These are phyloP conservation scores for Bryoglossum gracile DNA, from an alignment of 495 filamentous ascomycete genomes.

Conservation along the genomic window DNA sequence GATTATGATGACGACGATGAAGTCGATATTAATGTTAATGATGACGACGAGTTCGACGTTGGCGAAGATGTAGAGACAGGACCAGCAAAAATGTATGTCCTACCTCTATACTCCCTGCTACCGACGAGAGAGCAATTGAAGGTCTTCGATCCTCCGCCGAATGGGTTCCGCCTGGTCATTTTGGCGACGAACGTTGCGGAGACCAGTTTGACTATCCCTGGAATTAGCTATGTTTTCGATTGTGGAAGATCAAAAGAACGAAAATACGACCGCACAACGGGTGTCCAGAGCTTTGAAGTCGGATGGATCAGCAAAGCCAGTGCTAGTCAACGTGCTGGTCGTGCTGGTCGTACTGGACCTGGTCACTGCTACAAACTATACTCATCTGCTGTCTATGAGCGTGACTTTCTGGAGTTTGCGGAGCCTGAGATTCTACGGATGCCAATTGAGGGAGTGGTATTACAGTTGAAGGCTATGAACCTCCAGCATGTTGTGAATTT, in stretches of 20 bases:
- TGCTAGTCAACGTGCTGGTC: conserved; percentile 85
- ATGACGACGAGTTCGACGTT: conserved; percentile 55
- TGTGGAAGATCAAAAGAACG: conserved; percentile 88
- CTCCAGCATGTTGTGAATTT: conserved; percentile 88
- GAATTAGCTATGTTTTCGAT: conserved; percentile 94
- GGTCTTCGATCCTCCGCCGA: conserved; percentile 86
- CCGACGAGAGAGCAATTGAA: conserved; percentile 86
- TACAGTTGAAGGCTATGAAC: conserved; percentile 94
- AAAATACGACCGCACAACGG: conserved; percentile 72
- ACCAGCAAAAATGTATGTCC: conserved; percentile 61
- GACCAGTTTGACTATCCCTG: conserved; percentile 93
- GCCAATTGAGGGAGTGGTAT: conserved; percentile 84
- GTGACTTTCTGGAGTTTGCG: conserved; percentile 78
- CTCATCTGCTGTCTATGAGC: conserved; percentile 88
- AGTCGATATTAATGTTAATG: conserved; percentile 50
- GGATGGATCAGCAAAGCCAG: conserved; percentile 98
- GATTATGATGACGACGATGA: conserved; percentile 49
- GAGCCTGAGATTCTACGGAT: conserved; percentile 86
- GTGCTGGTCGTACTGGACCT: conserved; percentile 91
- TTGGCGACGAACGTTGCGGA: conserved; percentile 96
- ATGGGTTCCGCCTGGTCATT: conserved; percentile 78
- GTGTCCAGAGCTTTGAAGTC: conserved; percentile 92
- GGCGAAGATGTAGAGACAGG: conserved; percentile 43
- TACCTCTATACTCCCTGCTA: conserved; percentile 92
- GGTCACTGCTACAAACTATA: conserved; percentile 94